Percentiles rank a stretch among this genome's conserved stretches.
Evolutionary conservation across 208 protist species (phyloP).

Genomic region (Phytomonas francai): DNA sequence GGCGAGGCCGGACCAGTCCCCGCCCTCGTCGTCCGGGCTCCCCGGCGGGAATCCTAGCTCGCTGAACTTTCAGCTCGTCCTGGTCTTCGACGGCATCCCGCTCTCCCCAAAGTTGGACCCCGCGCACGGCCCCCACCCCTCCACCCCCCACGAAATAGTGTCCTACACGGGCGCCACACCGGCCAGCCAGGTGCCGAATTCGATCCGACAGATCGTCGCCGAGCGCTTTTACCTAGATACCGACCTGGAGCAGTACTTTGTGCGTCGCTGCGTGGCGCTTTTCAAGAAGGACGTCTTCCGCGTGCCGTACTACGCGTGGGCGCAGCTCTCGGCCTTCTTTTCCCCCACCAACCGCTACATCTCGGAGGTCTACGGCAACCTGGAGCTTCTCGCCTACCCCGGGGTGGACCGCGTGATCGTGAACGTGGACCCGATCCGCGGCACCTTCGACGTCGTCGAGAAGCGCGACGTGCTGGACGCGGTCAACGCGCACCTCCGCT

Average conservation of each 20-base stretch:
- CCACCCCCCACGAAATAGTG: not conserved
- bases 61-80: not conserved
- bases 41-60: not conserved
- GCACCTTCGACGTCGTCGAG: conserved; percentile 61
- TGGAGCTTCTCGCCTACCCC: conserved; percentile 81
- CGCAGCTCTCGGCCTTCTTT: conserved; percentile 73
- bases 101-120: not conserved
- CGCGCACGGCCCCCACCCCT: not conserved
- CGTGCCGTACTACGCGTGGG: conserved; percentile 78
- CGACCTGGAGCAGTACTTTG: conserved; percentile 69
- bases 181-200: conserved; percentile 14
- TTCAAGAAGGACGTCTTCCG: conserved; percentile 52
- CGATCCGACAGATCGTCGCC: conserved; percentile 31
- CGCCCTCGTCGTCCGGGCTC: not conserved
- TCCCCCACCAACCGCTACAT: conserved; percentile 29
- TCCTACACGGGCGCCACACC: not conserved
- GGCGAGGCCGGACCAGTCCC: not conserved
- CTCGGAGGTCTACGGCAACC: conserved; percentile 67
- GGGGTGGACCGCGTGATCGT: conserved; percentile 80
- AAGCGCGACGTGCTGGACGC: conserved; percentile 40
- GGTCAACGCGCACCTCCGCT: conserved; percentile 30
- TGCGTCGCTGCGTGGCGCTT: conserved; percentile 24
- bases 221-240: conserved; percentile 67
- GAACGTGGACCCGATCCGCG: conserved; percentile 45
- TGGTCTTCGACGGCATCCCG: not conserved